Evolutionary conservation across 2,329 filamentous ascomycete species (phyloP).

Genomic region (Phialemoniopsis sp.): DNA sequence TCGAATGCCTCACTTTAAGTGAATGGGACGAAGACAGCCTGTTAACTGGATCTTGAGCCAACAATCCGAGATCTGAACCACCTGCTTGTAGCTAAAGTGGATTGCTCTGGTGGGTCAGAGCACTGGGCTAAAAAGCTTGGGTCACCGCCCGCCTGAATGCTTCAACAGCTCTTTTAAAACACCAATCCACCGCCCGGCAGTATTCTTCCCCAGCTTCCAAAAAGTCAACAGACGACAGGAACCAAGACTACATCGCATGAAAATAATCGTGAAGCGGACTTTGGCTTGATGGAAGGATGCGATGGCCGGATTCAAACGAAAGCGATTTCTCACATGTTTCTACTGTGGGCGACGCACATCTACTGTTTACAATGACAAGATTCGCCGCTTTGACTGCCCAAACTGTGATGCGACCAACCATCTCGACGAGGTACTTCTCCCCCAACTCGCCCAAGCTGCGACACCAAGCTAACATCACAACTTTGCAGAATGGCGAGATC

Average conservation of each 20-base stretch:
- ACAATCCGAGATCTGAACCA: too few species aligned
- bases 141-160: too few species aligned
- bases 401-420: constrained; percentile 85
- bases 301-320: constrained; percentile 37
- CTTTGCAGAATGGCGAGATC: constrained; percentile 72
- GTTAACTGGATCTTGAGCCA: too few species aligned
- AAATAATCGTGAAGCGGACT: too few species aligned
- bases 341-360: constrained; percentile 73
- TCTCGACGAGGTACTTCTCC: constrained; percentile 70
- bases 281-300: too few species aligned
- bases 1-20: too few species aligned
- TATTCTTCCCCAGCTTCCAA: constrained; percentile 3
- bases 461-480: not conserved
- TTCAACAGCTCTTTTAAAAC: too few species aligned
- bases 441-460: not conserved
- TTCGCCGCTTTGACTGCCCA: constrained; percentile 67
- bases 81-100: too few species aligned
- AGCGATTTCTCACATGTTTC: constrained; percentile 64
- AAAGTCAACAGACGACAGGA: constrained; percentile 7
- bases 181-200: constrained; percentile 12
- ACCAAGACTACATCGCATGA: too few species aligned
- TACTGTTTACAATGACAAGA: constrained; percentile 50
- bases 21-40: too few species aligned
- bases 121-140: too few species aligned
- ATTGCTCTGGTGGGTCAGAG: too few species aligned